These are phyloP conservation scores for Triticum timopheevii DNA, from an alignment of 176 grass and related monocot species.

Conservation along the genomic window DNA sequence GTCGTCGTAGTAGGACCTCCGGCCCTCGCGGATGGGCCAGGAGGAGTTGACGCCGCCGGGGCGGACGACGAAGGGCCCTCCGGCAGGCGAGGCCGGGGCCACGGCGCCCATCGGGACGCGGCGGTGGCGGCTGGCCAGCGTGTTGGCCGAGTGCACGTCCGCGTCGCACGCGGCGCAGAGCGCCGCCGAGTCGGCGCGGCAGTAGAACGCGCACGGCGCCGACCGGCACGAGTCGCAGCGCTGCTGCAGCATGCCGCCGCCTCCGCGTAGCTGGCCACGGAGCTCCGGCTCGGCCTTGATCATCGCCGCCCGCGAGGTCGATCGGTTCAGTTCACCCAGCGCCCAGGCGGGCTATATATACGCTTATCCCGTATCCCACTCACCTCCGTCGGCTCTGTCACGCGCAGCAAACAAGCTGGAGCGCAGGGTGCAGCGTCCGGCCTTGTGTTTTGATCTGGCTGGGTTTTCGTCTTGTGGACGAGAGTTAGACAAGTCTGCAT, in stretches of 20 bases:
- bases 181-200: conserved; percentile 60
- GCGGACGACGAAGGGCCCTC: conserved; percentile 36
- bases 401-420: neutral
- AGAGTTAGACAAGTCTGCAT: conserved; percentile 9
- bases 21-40: conserved; percentile 27
- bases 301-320: neutral
- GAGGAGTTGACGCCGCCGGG: conserved; percentile 30
- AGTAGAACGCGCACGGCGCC: conserved; percentile 36
- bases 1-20: conserved; percentile 19
- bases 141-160: conserved; percentile 65
- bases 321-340: neutral
- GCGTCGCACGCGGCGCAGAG: conserved; percentile 54
- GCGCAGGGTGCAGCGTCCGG: neutral
- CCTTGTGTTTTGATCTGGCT: neutral
- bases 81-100: conserved; percentile 3
- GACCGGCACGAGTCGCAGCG: conserved; percentile 48
- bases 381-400: neutral
- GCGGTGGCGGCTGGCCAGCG: conserved; percentile 66
- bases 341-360: neutral
- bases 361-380: neutral
- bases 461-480: neutral
- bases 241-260: conserved; percentile 21
- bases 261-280: neutral
- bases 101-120: conserved; percentile 31
- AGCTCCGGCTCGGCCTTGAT: conserved; percentile 20